Evolutionary conservation across 331 rosid species (phyloP), one percentile per base, ranked within the genome.

Genomic region (Cucumis variabilis): DNA sequence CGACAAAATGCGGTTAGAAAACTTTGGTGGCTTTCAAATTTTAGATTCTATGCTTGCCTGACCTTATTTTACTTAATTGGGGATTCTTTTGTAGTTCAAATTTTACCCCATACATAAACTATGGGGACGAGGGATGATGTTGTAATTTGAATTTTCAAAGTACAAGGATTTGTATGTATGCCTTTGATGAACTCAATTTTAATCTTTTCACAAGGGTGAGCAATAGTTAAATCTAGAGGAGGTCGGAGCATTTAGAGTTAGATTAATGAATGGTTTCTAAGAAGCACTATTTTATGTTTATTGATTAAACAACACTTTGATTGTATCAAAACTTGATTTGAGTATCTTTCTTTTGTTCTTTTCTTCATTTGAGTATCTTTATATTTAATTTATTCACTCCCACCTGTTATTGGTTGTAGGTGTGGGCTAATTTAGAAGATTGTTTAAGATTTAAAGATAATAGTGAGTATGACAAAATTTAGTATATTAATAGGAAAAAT

Each of bases 191-290:
- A 25, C 15, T 79, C 12, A 80, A 55, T 9, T 20, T 63, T 41
- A 13, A 37, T 15, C 69, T 13, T 83, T 41, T 30, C n/a, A 33
- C 7, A 46, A 33, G 74, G 27, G 23, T 30, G 33, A 83, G 74
- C 55, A 62, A 82, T 82, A 60, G 33, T 62, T 82, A 60, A 28
- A 85, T 14, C 27, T 77, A n/a, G 68, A 79, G 84, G 84, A 53
- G 23, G n/a, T 79, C 53, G 67, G 84, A 16, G 67, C 48, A 27
- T 55, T 27, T 58, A 30, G 70, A 81, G 50, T 46, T 76, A 24
- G n/a, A 65, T 15, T 48, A 66, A 24, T 78, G 67, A 63, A 87
- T 20, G 41, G 78, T 27, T 87, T 82, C 71, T 70, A 82, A 27
- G 87, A 81, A 72, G 62, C 66, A 72, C n/a, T 84, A 17, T 69